These are phyloP conservation scores for Claviceps sp. DNA, from an alignment of 2,329 filamentous ascomycete species.

Conservation along the genomic window DNA sequence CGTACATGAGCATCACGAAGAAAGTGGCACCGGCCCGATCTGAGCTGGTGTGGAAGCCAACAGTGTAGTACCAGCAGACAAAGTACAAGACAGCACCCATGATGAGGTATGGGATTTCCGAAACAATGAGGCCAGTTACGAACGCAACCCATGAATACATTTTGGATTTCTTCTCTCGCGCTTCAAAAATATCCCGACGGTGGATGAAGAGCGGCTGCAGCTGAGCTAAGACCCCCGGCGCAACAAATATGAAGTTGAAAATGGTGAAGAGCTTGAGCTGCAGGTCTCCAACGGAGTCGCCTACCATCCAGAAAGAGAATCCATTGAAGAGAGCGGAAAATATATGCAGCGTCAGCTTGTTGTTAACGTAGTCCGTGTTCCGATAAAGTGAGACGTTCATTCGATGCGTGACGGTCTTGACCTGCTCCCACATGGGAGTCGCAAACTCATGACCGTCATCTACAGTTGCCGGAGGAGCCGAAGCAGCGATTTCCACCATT, in stretches of 20 bases:
- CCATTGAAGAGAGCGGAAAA: constrained; percentile 44
- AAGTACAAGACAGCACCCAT: constrained; percentile 34
- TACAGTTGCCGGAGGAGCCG: constrained; percentile 25
- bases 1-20: constrained; percentile 44
- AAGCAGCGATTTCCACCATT: constrained; percentile 42
- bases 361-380: constrained; percentile 53
- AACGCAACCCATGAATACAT: constrained; percentile 49
- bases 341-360: constrained; percentile 46
- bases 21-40: constrained; percentile 36
- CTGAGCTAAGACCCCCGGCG: constrained; percentile 43
- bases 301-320: constrained; percentile 49
- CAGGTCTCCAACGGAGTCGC: constrained; percentile 33
- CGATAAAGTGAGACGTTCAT: constrained; percentile 50
- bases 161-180: constrained; percentile 46
- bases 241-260: constrained; percentile 52
- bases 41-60: constrained; percentile 32
- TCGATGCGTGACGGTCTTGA: constrained; percentile 50
- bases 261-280: constrained; percentile 45
- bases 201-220: constrained; percentile 46
- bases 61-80: constrained; percentile 45
- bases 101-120: constrained; percentile 32
- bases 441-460: constrained; percentile 58
- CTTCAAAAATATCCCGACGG: constrained; percentile 43
- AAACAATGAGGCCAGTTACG: constrained; percentile 36
- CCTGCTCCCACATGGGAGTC: constrained; percentile 49